Evolutionary conservation across 352 stramenopile species (phyloP), one percentile per base, ranked within the genome.

Genomic region (Hyaloperonospora arabidopsidis): DNA sequence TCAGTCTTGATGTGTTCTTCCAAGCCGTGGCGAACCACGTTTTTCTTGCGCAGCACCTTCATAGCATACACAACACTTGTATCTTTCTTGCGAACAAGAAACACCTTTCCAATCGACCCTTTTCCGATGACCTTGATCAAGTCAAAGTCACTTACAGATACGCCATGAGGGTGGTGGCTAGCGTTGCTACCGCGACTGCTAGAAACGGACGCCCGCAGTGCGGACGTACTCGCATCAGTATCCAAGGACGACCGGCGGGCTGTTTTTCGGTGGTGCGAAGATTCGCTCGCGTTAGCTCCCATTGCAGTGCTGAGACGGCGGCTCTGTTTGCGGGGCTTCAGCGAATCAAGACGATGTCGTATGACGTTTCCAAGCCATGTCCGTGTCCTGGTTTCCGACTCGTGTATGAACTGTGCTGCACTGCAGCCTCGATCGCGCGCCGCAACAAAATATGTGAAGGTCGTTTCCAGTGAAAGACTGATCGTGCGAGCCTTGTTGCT

Each of bases 41-140:
- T 86, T 29, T 73, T 74, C 57, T 98, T 97, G 63, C 98, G 98
- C 34, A 99, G 96, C 34, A 98, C 88, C 69, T 99, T 99, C 95
- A 99, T 99, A 5, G 96, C 96, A 56, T 94, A 96, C 19, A 98
- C 83, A 19, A 91, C 72, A 38, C 84, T 68, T 15, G 93, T 97
- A 50, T 94, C 82, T 57, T 89, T 79, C 45, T 93, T 89, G 43
- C 79, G 73, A 28, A 93, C 86, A 10, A 95, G 66, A 41, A 95
- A 84, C 7, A 97, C 88, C 63, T 95, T 96, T 48, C 89, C 89
- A 55, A 96, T 95, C 57, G 60, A 82, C 25, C 83, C 83, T 43
- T 87, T 84, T 32, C 83, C 83, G 43, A 93, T 89, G 14, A 91
- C 79, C 38, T 86, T 83, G 54, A 93, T 87, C 61, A 90, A 54